Base-by-base conservation (phyloP, 257 asterid species). In the Solanum bulbocastanum region DNA sequence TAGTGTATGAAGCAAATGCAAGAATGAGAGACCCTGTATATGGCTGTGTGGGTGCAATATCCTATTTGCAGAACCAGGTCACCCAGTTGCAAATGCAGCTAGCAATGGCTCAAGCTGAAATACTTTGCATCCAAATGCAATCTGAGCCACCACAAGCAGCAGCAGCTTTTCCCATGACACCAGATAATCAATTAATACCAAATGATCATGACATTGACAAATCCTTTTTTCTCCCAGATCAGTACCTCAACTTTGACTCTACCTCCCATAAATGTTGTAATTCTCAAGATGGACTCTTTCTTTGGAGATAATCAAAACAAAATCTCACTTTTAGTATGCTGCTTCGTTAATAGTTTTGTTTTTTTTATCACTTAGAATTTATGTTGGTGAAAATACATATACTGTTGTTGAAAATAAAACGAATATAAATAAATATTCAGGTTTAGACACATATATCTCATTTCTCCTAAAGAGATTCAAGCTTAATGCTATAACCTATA, bases 251-350 rank as follows among this genome's bases (percentile, higher is more conserved):
- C 83, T 88, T 84, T 39, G 65, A 86, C 18, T 13, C 83, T 39
- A 30, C 88, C 82, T 10, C 79, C 20, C 88, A 85, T 37, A 82
- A 52, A 83, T 56, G 83, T 86, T 44, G 83, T 87, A 76, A 83
- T 88, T 42, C 91, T 89, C 90, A 92, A 90, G 88, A 93, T 76
- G 68, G 92, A 90, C 86, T 89, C 93, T 73, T 66, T 88, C 87
- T 87, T 89, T 83, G 93, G 91, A 27, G 94, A 93, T 71, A 32
- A 33, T 32, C 23, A 71, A 32, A 71, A 14, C 10, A 68, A 30
- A 68, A 7, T 16, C 12, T 16, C 23, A 69, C 12, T 69, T 69
- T 30, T 30, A 69, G 22, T 62, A n/a, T 62, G 15, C 13, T 32
- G 39, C 42, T 14, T 72, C 14, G 11, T 11, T 74, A 36, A 5